phyloP scores from a whole-genome alignment of 2,329 filamentous ascomycete species.

The Alternaria sp. region DNA sequence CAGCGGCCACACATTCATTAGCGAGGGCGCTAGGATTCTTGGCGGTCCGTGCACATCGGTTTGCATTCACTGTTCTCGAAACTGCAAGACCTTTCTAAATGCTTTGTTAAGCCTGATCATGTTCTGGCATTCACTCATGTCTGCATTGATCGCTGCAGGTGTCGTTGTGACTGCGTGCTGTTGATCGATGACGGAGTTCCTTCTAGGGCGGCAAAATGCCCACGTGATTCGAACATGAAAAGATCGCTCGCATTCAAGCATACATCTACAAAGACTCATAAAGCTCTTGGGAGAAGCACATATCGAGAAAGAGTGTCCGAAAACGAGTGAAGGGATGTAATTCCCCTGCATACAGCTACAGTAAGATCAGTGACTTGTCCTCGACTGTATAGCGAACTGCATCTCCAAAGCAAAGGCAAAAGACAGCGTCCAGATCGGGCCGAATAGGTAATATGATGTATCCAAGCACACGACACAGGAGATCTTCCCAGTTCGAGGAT shows the following conservation, averaged over 20 bases:
- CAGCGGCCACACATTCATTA: neutral
- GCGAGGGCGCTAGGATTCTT: conserved; percentile 1
- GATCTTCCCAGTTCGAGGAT: neutral
- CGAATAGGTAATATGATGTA: neutral
- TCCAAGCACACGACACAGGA: conserved; percentile 6
- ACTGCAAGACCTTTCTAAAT: neutral
- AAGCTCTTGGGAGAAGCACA: neutral
- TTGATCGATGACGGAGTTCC: conserved; percentile 5
- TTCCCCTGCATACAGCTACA: neutral
- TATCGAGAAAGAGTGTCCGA: neutral
- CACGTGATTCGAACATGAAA: conserved; percentile 6
- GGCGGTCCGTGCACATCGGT: neutral
- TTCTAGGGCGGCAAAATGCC: conserved; percentile 1
- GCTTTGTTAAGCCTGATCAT: neutral
- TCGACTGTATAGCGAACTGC: neutral
- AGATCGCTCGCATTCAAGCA: neutral
- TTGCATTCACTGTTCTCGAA: neutral
- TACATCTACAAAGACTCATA: neutral
- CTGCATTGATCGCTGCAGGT: neutral
- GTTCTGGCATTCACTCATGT: neutral
- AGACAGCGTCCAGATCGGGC: neutral
- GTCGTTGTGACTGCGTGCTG: neutral
- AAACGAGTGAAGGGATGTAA: neutral
- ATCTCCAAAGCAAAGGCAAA: neutral
- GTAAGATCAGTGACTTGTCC: too few relatives aligned